Conservation (phyloP, 2,329 filamentous ascomycete genomes). For the Diaporthe longicolla region DNA sequence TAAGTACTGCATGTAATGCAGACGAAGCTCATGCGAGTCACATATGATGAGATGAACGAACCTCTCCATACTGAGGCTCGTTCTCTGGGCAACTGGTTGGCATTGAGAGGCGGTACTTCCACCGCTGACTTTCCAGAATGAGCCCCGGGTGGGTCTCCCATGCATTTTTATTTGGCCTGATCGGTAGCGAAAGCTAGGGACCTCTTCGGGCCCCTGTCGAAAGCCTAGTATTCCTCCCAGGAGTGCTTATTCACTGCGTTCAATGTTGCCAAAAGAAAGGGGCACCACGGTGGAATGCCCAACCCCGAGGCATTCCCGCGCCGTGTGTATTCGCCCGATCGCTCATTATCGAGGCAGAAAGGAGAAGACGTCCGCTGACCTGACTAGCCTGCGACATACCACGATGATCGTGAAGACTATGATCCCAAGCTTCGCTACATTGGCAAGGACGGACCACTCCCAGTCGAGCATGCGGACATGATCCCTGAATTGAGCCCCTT, state of each 20-base stretch:
- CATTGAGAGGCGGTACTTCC: not conserved
- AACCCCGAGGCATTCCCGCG: not conserved
- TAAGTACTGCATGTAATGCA: not conserved
- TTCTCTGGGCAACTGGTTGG: not conserved
- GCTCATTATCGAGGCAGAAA: no score
- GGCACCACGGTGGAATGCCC: no score
- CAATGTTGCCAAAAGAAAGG: not conserved
- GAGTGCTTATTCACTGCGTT: not conserved
- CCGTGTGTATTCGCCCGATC: no score
- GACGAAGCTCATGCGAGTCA: not conserved
- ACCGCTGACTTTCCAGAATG: not conserved
- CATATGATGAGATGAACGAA: not conserved
- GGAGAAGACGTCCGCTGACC: no score
- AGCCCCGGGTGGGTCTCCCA: not conserved
- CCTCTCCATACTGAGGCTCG: not conserved
- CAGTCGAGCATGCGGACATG: constrained; percentile 68
- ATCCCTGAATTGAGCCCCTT: constrained; percentile 66
- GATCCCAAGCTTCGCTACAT: constrained; percentile 63
- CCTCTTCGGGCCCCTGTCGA: no score
- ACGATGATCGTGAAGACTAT: constrained; percentile 66
- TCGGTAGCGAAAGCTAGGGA: no score
- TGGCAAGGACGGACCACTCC: constrained; percentile 65
- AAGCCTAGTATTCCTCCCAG: no score
- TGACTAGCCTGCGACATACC: constrained; percentile 62
- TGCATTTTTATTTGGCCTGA: not conserved